Conservation (phyloP, 2,329 filamentous ascomycete species). For the Ceratocystis variospora region DNA sequence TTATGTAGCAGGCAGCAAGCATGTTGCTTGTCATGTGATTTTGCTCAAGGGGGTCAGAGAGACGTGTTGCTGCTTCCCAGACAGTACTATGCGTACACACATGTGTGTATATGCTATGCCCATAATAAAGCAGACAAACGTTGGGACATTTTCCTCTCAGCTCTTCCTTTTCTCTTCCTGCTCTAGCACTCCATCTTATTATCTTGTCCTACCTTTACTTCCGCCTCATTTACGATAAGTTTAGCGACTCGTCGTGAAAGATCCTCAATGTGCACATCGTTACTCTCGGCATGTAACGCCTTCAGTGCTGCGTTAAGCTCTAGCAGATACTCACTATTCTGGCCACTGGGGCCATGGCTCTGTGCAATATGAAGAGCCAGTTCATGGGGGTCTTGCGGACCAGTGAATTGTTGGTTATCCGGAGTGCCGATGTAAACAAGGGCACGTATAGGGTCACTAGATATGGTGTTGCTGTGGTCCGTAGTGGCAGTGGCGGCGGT, state of each 20-base stretch:
- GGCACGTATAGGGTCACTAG: constrained; percentile 31
- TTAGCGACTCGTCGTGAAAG: constrained; percentile 57
- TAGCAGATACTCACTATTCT: constrained; percentile 81
- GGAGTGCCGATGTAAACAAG: constrained; percentile 93
- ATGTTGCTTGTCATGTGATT: constrained; percentile 5
- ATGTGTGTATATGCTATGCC: too few relatives aligned
- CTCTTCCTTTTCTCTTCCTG: not conserved
- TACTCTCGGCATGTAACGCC: constrained; percentile 59
- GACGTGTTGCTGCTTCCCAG: too few relatives aligned
- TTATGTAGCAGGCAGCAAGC: not conserved
- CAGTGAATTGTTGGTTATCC: constrained; percentile 81
- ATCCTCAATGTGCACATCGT: constrained; percentile 74
- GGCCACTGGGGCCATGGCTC: constrained; percentile 70
- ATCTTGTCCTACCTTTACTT: not conserved
- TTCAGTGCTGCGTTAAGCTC: constrained; percentile 62
- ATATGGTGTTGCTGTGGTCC: too few relatives aligned
- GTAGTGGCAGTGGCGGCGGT: constrained; percentile 31
- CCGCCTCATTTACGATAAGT: constrained; percentile 29
- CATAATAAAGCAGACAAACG: not conserved
- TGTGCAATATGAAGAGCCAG: constrained; percentile 69
- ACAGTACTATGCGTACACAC: too few relatives aligned
- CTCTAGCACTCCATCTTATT: not conserved
- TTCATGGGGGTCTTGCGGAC: constrained; percentile 61
- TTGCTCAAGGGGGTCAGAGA: not conserved
- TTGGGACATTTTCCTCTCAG: too few relatives aligned